A percentile compares a stretch with the other conserved stretches of the same genome.
Conservation (phyloP, 2,329 filamentous ascomycete genomes). For the Diaporthe velutina region DNA sequence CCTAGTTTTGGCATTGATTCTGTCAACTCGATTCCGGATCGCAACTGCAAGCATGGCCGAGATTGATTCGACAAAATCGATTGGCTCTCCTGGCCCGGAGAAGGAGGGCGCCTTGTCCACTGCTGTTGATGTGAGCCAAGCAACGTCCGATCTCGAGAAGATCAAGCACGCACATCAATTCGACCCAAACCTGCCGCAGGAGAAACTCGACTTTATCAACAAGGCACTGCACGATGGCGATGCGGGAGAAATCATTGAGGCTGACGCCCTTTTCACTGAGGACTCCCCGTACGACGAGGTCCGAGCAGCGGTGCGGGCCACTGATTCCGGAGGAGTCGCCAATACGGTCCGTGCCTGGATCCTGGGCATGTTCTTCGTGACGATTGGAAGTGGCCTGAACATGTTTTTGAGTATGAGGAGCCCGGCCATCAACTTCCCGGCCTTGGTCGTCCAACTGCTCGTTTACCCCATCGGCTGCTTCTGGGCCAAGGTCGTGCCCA, state of each 20-base stretch:
- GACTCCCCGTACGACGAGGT: slow-evolving; percentile 57
- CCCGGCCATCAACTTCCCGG: slow-evolving; percentile 52
- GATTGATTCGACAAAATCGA: slow-evolving; percentile 9
- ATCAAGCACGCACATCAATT: slow-evolving; percentile 51
- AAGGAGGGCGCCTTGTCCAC: slow-evolving; percentile 20
- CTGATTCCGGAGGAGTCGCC: slow-evolving; percentile 57
- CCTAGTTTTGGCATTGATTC: not conserved
- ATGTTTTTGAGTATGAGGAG: slow-evolving; percentile 53
- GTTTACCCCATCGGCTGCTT: slow-evolving; percentile 58
- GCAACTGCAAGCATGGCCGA: not conserved
- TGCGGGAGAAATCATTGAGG: slow-evolving; percentile 47
- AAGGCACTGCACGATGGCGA: slow-evolving; percentile 49
- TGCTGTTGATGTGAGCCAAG: slow-evolving; percentile 32
- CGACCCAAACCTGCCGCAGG: slow-evolving; percentile 51
- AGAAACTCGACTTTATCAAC: slow-evolving; percentile 49
- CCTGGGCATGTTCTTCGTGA: slow-evolving; percentile 58
- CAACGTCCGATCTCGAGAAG: slow-evolving; percentile 44
- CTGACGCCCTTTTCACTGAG: slow-evolving; percentile 50
- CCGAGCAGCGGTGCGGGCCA: slow-evolving; percentile 58
- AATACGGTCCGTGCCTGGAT: slow-evolving; percentile 60
- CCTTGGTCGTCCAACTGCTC: slow-evolving; percentile 55
- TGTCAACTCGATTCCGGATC: not conserved
- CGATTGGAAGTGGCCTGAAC: slow-evolving; percentile 54
- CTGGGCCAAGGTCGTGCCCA: slow-evolving; percentile 58
- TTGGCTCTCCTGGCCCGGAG: slow-evolving; percentile 2